Base-by-base conservation (phyloP, 2,329 filamentous ascomycete species). In the Fusarium avenaceum region DNA sequence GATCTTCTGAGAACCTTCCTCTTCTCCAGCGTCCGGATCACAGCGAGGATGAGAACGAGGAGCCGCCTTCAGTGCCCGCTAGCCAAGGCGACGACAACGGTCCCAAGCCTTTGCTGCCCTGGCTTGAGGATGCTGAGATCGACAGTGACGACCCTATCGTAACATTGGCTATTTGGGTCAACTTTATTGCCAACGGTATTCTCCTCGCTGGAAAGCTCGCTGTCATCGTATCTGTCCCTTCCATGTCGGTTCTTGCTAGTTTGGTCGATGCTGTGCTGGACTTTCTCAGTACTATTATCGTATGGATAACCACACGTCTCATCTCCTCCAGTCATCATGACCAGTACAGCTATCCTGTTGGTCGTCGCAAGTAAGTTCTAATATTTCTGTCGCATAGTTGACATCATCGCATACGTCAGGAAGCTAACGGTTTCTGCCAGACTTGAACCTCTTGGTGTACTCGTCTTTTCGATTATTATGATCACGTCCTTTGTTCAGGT, bases 381-480 rank as follows among this genome's bases (percentile, higher is more conserved):
- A n/a, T 43, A 7, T 7, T n/a, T 22, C 22, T 20, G 20, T 49
- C 24, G 46, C 19, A 45, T 39, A 38, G 11, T 6, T 2, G n/a
- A 19, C 26, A 15, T n/a, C 17, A 4, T 38, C 20, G 39, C 14
- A 14, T 26, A 24, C 17, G 19, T 39, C 49, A 4, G 24, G 35
- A 44, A 22, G 44, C 72, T 77, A 67, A 77, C 56, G 6, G 6
- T 15, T 11, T 50, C n/a, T 22, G 7, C 19, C 38, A 87, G 90
- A 47, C 83, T 96, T 45, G 92, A 95, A 74, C 92, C 92, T 3
- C 85, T 96, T 7, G 92, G 92, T 28, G 90, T 96, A 3, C 82
- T 96, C 7, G 89, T 95, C 56, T 96, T 95, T 80, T 92, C 90
- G 17, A 87, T 94, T 62, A 92, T 95, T 75, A 96, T 96, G 92